Conservation (phyloP, 2,329 filamentous ascomycete species). For the Pyricularia pennisetigena region DNA sequence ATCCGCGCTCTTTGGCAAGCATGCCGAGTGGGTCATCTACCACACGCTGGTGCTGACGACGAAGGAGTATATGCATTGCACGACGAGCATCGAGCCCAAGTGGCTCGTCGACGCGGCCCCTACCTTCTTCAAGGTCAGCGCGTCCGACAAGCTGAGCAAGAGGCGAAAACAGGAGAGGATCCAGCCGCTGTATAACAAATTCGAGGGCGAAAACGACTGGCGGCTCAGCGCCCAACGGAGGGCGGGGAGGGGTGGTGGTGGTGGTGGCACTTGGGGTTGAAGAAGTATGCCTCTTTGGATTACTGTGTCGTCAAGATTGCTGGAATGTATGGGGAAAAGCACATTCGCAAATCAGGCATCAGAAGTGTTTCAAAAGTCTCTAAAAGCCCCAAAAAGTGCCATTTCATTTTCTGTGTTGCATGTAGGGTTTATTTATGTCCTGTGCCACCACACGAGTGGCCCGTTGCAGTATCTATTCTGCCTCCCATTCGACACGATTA, state of each 20-base stretch:
- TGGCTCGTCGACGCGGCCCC: conserved; percentile 93
- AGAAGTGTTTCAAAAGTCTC: background rate
- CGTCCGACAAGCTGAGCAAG: conserved; percentile 78
- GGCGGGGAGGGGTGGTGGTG: conserved; percentile 71
- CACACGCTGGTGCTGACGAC: conserved; percentile 84
- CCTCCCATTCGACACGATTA: background rate
- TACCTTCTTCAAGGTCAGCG: conserved; percentile 96
- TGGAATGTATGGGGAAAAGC: background rate
- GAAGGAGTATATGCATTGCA: conserved; percentile 97
- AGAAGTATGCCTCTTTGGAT: background rate
- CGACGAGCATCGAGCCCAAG: conserved; percentile 88
- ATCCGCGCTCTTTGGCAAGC: conserved; percentile 88
- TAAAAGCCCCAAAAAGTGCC: too few relatives aligned
- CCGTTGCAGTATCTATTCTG: background rate
- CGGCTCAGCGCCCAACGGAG: conserved; percentile 78
- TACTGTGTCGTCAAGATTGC: background rate
- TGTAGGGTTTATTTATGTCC: background rate
- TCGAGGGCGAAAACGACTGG: conserved; percentile 91
- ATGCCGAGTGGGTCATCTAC: conserved; percentile 93
- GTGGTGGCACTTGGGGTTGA: conserved; percentile 87
- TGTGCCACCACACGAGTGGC: background rate
- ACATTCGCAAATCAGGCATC: background rate
- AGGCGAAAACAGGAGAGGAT: conserved; percentile 90
- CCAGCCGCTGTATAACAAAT: conserved; percentile 89
- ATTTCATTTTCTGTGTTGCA: background rate